Evolutionary conservation across 2,329 filamentous ascomycete species (phyloP).

Genomic region (Ceratocystis lukuohia): DNA sequence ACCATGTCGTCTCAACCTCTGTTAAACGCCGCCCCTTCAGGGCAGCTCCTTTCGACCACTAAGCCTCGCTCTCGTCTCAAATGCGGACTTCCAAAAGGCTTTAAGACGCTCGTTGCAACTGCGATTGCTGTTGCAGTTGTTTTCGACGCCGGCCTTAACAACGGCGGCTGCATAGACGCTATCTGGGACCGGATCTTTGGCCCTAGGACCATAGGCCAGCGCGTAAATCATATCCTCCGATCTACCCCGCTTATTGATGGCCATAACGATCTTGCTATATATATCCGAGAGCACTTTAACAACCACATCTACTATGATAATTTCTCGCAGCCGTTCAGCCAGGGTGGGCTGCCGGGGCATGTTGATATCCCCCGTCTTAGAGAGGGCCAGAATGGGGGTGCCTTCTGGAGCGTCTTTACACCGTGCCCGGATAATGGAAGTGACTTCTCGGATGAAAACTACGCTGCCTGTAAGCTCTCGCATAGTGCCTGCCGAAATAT

Average conservation of each 20-base stretch:
- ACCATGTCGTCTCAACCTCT: slow-evolving; percentile 11
- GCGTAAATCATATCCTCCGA: slow-evolving; percentile 13
- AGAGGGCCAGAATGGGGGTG: slow-evolving; percentile 60
- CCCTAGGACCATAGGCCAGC: slow-evolving; percentile 8
- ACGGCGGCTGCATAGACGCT: not conserved
- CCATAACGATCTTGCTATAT: slow-evolving; percentile 74
- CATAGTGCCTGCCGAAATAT: not conserved
- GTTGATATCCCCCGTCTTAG: slow-evolving; percentile 68
- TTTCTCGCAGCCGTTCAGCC: slow-evolving; percentile 62
- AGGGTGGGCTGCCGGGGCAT: slow-evolving; percentile 54
- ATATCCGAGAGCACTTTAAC: slow-evolving; percentile 50
- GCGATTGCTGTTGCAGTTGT: not conserved
- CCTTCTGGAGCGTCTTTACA: slow-evolving; percentile 86
- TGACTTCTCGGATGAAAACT: slow-evolving; percentile 62
- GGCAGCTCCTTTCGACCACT: slow-evolving; percentile 2
- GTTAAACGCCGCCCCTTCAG: not conserved
- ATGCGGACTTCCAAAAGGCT: not conserved
- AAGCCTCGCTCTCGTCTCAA: not conserved
- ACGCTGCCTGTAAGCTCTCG: slow-evolving; percentile 44
- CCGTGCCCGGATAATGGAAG: slow-evolving; percentile 59
- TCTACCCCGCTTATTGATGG: slow-evolving; percentile 46
- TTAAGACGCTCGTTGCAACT: not conserved
- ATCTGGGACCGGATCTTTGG: slow-evolving; percentile 5
- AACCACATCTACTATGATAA: slow-evolving; percentile 66
- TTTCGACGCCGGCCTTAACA: not conserved